Evolutionary conservation across 805 yeast genomes (phyloP).

Genomic region (Cyberlindnera suaveolens): DNA sequence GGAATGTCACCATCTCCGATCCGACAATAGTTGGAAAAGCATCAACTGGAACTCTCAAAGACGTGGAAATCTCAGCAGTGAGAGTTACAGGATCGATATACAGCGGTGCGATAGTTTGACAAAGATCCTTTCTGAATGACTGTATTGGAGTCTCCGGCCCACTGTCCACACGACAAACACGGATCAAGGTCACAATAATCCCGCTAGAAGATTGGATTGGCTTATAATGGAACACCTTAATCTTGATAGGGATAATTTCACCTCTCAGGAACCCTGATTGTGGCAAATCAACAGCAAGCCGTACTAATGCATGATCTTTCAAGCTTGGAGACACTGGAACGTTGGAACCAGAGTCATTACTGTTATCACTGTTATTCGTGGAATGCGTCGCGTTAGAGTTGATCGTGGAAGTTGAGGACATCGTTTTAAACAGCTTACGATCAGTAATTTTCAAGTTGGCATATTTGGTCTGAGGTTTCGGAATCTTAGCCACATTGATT

Average conservation of each 20-base stretch:
- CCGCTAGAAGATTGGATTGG: constrained; percentile 66
- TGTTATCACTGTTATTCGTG: constrained; percentile 16
- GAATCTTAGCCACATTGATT: constrained; percentile 60
- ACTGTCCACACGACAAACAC: constrained; percentile 69
- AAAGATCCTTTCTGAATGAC: constrained; percentile 75
- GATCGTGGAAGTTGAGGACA: constrained; percentile 36
- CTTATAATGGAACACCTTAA: constrained; percentile 63
- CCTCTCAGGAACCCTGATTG: constrained; percentile 74
- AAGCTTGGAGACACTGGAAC: background rate
- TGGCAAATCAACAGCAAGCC: constrained; percentile 40
- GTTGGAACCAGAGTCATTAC: constrained; percentile 14
- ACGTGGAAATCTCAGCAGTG: constrained; percentile 51
- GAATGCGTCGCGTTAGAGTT: constrained; percentile 25
- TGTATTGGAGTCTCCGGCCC: constrained; percentile 44
- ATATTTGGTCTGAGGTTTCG: constrained; percentile 60
- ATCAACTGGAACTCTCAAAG: constrained; percentile 72
- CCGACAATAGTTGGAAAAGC: constrained; percentile 79
- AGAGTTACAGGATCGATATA: constrained; percentile 66
- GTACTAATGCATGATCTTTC: constrained; percentile 23
- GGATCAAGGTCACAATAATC: constrained; percentile 67
- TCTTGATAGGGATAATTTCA: constrained; percentile 67
- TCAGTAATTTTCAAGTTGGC: constrained; percentile 55
- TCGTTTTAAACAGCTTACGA: constrained; percentile 31
- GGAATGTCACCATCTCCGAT: constrained; percentile 68
- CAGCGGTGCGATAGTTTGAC: constrained; percentile 71